Evolutionary conservation across 2,329 filamentous ascomycete genomes (phyloP), one percentile per base, ranked within the genome.

Genomic region (Fusarium sp.): DNA sequence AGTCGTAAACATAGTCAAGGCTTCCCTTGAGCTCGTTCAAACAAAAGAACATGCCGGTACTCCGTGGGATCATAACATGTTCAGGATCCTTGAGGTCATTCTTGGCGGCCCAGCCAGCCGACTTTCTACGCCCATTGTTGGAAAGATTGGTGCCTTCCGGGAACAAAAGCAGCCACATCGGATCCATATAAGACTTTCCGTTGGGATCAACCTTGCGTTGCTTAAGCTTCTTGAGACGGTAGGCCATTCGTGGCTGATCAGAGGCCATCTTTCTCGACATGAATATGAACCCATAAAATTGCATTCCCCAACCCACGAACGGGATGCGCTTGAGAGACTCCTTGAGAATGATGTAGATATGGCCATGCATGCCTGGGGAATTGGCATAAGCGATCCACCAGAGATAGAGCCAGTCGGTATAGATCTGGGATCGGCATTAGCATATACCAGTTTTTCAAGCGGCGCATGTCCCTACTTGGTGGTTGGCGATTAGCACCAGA

Each of bases 301-400:
- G 89, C 84, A 94, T 94, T 17, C 91, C 92, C 75, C 88, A 89
- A 3, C 93, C 93, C 24, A 96, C 85, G 52, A 96, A 79, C 2
- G 93, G 93, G 17, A 97, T 89, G 69, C 88, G 90, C 77, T 92
- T 94, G 64, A 97, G 82, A 2, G 92, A 94, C 76, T 97, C 92
- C 75, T 97, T 97, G 51, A 96, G 82, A 73, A 97, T 95, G 76
- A 97, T 97, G 81, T 93, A 96, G 73, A 97, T 85, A 75, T 93
- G 91, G 12, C 94, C 93, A 73, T 96, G 91, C 87, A 93, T 93
- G 52, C 86, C 85, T 57, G 91, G 91, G 3, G 72, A 77, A 74
- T 89, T 90, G 24, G 91, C 93, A 73, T 97, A 97, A n/a, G 89
- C 92, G 24, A 93, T 89, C 93, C 93, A 97, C 93, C 93, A 97